Evolutionary conservation across 768 basidiomycete species (phyloP).

Genomic region (Phylloporus sp.): DNA sequence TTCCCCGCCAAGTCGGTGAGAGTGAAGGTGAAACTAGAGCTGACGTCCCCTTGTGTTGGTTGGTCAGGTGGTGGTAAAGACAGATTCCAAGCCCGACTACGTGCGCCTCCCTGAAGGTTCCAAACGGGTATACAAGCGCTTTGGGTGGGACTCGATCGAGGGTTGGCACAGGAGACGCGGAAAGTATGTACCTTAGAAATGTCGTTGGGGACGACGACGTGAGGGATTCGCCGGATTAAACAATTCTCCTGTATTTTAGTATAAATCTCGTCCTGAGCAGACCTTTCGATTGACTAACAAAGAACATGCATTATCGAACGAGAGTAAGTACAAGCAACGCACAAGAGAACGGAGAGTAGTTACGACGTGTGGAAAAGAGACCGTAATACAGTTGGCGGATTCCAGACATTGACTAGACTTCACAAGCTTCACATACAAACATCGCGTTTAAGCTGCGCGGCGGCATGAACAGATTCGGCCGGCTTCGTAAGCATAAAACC

Average conservation of each 20-base stretch:
- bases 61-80: slow-evolving; percentile 40
- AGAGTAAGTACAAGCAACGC: slow-evolving; percentile 1
- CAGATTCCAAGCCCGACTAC: slow-evolving; percentile 50
- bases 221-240: too few species aligned
- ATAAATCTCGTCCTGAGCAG: too few species aligned
- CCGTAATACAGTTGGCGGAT: background rate
- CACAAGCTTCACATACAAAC: background rate
- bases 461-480: slow-evolving; percentile 48
- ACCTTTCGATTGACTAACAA: too few species aligned
- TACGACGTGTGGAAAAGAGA: slow-evolving; percentile 5
- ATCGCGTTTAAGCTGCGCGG: slow-evolving; percentile 27
- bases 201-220: too few species aligned
- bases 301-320: background rate
- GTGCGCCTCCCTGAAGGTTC: slow-evolving; percentile 59
- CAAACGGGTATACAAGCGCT: slow-evolving; percentile 44
- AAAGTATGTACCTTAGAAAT: slow-evolving; percentile 30
- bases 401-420: slow-evolving; percentile 2
- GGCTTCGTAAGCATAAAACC: slow-evolving; percentile 58
- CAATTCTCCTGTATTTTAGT: background rate
- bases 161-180: slow-evolving; percentile 54
- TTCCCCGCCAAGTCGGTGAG: background rate
- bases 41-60: background rate
- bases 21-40: background rate
- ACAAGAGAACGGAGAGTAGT: slow-evolving; percentile 6
- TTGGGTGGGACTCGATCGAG: slow-evolving; percentile 46